phyloP scores from a whole-genome alignment of 257 asterid genomes.

The Solanum sitiens region DNA sequence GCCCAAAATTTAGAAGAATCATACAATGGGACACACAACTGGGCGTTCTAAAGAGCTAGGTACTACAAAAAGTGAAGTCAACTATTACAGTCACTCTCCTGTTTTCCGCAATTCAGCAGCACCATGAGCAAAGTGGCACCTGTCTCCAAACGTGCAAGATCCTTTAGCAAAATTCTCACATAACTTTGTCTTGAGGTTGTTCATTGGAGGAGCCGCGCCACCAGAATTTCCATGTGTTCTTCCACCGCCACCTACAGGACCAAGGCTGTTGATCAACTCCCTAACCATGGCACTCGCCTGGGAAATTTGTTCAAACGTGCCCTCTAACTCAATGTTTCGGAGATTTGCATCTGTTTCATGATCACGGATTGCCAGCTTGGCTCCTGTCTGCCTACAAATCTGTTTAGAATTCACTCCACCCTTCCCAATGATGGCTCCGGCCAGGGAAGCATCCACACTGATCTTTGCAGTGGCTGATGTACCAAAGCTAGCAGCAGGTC shows the following conservation, averaged over 20 bases:
- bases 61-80: background rate
- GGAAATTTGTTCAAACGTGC: slow-evolving; percentile 67
- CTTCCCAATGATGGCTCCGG: slow-evolving; percentile 87
- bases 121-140: slow-evolving; percentile 95
- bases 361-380: slow-evolving; percentile 59
- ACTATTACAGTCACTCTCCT: slow-evolving; percentile 16
- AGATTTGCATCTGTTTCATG: slow-evolving; percentile 65
- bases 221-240: slow-evolving; percentile 18
- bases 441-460: slow-evolving; percentile 73
- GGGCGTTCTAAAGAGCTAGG: background rate
- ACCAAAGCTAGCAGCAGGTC: slow-evolving; percentile 60
- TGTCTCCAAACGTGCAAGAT: slow-evolving; percentile 90
- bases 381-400: slow-evolving; percentile 82
- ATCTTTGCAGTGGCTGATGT: slow-evolving; percentile 76
- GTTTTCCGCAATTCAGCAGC: slow-evolving; percentile 60
- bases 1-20: background rate
- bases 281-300: slow-evolving; percentile 74
- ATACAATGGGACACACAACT: background rate
- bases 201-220: slow-evolving; percentile 37
- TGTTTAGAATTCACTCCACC: slow-evolving; percentile 87
- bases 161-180: slow-evolving; percentile 81
- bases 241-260: slow-evolving; percentile 24
- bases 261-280: slow-evolving; percentile 51
- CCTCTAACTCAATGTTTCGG: slow-evolving; percentile 83
- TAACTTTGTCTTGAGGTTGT: slow-evolving; percentile 66